A percentile compares a stretch with the other conserved stretches of the same genome.
Evolutionary conservation across 768 basidiomycete species (phyloP).

Genomic region (Suillus luteus): DNA sequence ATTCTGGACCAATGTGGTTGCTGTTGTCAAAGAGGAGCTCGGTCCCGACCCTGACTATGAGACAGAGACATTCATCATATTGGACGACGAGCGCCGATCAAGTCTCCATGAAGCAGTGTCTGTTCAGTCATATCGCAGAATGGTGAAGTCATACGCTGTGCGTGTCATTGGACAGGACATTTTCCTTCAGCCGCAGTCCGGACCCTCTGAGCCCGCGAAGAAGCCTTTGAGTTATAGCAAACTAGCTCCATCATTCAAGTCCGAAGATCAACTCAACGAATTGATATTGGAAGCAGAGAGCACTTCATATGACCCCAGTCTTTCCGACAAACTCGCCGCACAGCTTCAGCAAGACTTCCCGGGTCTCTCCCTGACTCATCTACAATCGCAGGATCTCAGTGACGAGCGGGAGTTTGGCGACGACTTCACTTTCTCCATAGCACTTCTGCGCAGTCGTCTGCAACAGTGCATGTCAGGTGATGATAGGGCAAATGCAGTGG

Average conservation of each 20-base stretch:
- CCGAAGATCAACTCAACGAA: constrained; percentile 65
- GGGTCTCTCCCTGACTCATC: constrained; percentile 61
- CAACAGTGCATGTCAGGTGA: constrained; percentile 39
- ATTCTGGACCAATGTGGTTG: constrained; percentile 74
- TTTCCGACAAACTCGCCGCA: constrained; percentile 64
- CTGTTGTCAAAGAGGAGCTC: constrained; percentile 65
- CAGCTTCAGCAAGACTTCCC: constrained; percentile 54
- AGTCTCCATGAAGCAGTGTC: constrained; percentile 62
- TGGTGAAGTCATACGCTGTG: constrained; percentile 73
- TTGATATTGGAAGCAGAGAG: constrained; percentile 69
- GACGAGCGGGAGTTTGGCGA: constrained; percentile 80
- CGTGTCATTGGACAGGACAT: constrained; percentile 78
- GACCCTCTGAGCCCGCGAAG: constrained; percentile 35
- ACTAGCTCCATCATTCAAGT: constrained; percentile 57
- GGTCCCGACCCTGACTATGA: constrained; percentile 74
- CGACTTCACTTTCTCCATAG: constrained; percentile 70
- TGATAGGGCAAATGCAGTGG: constrained; percentile 45
- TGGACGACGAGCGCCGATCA: constrained; percentile 45
- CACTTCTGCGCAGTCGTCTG: constrained; percentile 61
- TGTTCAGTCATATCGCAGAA: constrained; percentile 64
- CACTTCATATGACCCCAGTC: constrained; percentile 67
- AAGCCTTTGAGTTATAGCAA: constrained; percentile 64
- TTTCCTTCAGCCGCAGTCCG: constrained; percentile 53
- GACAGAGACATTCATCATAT: constrained; percentile 46
- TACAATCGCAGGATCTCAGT: constrained; percentile 61